Percentiles rank a stretch among this genome's conserved stretches.
phyloP scores from a whole-genome alignment of 441 rosid species.

The Erysimum cheiri region DNA sequence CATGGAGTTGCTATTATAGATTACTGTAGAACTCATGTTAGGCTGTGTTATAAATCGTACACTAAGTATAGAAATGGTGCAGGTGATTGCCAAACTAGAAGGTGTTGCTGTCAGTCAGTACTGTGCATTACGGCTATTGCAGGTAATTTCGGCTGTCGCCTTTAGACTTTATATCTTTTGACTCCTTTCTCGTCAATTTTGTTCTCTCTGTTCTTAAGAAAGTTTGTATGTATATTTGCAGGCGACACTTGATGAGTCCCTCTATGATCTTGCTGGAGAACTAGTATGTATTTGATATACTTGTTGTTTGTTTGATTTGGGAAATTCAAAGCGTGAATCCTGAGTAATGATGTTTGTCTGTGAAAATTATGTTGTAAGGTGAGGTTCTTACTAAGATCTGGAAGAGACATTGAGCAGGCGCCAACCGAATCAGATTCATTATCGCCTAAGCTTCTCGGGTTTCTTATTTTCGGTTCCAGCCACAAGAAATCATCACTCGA shows the following conservation, averaged over 20 bases:
- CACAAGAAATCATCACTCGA: conserved; percentile 75
- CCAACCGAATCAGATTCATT: conserved; percentile 73
- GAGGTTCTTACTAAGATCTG: conserved; percentile 96
- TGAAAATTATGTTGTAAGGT: conserved; percentile 59
- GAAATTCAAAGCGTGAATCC: conserved; percentile 10
- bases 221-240: conserved; percentile 49
- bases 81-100: conserved; percentile 99
- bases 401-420: conserved; percentile 88
- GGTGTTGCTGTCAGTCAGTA: conserved; percentile 99
- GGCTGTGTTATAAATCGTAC: conserved; percentile 4
- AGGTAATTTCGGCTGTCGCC: conserved; percentile 54
- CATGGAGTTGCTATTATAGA: not conserved
- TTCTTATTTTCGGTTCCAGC: conserved; percentile 84
- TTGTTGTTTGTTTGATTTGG: conserved; percentile 24
- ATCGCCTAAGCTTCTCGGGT: conserved; percentile 90
- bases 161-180: conserved; percentile 14
- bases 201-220: conserved; percentile 36
- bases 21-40: conserved; percentile 1
- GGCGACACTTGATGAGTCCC: conserved; percentile 97
- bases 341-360: conserved; percentile 27
- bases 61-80: conserved; percentile 35
- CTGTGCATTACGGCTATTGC: conserved; percentile 90
- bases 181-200: conserved; percentile 27
- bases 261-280: conserved; percentile 99
- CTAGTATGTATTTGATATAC: conserved; percentile 58